phyloP scores from a whole-genome alignment of 2,329 filamentous ascomycete genomes.

The Zalaria obscura region DNA sequence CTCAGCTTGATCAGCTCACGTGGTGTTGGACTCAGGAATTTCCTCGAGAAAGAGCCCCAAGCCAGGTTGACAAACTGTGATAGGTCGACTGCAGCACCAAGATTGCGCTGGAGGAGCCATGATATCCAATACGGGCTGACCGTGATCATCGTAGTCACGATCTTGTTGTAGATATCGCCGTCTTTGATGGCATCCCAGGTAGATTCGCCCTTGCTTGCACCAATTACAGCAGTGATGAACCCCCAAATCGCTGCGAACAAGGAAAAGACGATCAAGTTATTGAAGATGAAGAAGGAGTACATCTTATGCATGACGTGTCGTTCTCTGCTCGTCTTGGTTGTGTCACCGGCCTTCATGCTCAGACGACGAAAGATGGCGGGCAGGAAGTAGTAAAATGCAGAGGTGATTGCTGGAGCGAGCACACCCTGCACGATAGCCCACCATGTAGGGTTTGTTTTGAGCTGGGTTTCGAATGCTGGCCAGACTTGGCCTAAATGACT shows the following conservation, averaged over 20 bases:
- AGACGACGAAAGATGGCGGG: conserved; percentile 85
- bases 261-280: conserved; percentile 90
- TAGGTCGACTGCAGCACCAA: conserved; percentile 89
- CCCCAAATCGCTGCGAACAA: conserved; percentile 73
- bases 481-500: conserved; percentile 68
- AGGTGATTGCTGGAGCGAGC: conserved; percentile 72
- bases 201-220: conserved; percentile 41
- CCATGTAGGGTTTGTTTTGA: conserved; percentile 47
- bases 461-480: conserved; percentile 53
- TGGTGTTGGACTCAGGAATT: conserved; percentile 76
- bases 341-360: conserved; percentile 69
- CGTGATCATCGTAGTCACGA: conserved; percentile 63
- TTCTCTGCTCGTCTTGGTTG: conserved; percentile 84
- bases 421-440: conserved; percentile 93
- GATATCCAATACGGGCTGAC: conserved; percentile 90
- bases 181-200: conserved; percentile 56
- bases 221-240: conserved; percentile 53
- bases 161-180: conserved; percentile 44
- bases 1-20: conserved; percentile 84
- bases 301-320: conserved; percentile 81
- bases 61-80: conserved; percentile 72
- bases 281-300: conserved; percentile 93
- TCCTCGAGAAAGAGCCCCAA: conserved; percentile 74
- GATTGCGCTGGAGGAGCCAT: conserved; percentile 81
- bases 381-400: conserved; percentile 71